These are phyloP conservation scores for Mycena vulgaris DNA, from an alignment of 768 basidiomycete genomes.

Conservation along the genomic window DNA sequence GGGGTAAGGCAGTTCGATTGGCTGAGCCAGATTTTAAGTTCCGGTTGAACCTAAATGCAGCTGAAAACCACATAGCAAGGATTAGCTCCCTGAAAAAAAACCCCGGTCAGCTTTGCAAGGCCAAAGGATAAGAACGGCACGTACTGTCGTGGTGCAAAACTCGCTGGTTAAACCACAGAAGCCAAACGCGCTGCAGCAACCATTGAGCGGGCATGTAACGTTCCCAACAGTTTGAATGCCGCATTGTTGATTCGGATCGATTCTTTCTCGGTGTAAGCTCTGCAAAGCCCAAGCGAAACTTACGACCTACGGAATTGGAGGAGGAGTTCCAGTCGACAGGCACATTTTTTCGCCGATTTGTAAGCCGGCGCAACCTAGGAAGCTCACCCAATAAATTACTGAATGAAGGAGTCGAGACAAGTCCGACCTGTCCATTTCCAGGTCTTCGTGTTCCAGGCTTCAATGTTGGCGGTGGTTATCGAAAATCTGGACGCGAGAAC, in stretches of 20 bases:
- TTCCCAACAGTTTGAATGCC: constrained; percentile 41
- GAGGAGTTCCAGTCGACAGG: constrained; percentile 42
- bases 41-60: no score
- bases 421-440: constrained; percentile 41
- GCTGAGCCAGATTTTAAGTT: no score
- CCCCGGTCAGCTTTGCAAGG: no score
- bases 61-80: no score
- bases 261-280: no score
- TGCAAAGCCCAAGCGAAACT: no score
- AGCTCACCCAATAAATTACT: no score
- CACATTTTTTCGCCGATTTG: constrained; percentile 41
- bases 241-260: constrained; percentile 41
- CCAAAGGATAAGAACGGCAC: no score
- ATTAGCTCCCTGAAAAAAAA: no score
- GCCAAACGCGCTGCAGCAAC: constrained; percentile 45
- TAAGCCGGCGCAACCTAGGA: constrained; percentile 39
- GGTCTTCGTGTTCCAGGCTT: constrained; percentile 39
- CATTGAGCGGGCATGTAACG: constrained; percentile 42
- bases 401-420: no score
- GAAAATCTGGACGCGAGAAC: constrained; percentile 37
- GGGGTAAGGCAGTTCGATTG: constrained; percentile 29
- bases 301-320: constrained; percentile 36
- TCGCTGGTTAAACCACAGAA: constrained; percentile 45
- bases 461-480: constrained; percentile 40
- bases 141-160: constrained; percentile 40